These are phyloP conservation scores for Solanum hybrid DNA, from an alignment of 305 asterid species.

Conservation along the genomic window DNA sequence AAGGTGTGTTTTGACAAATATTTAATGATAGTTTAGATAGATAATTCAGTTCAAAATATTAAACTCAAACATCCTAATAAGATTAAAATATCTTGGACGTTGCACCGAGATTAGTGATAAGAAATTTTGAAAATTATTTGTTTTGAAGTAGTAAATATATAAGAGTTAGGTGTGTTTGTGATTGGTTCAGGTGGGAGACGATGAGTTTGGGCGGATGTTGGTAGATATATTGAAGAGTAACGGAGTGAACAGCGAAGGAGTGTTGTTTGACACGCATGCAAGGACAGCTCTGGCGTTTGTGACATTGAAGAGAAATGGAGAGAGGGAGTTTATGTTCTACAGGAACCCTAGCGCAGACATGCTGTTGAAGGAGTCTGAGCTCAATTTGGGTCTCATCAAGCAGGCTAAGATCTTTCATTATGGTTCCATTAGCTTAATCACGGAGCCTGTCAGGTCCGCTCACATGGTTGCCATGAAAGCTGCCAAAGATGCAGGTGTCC, in stretches of 20 bases:
- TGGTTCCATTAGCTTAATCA: slow-evolving; percentile 31
- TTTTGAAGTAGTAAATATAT: not conserved
- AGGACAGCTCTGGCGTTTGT: slow-evolving; percentile 44
- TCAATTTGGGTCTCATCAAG: slow-evolving; percentile 20
- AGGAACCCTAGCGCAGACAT: slow-evolving; percentile 37
- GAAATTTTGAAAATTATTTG: too few species aligned
- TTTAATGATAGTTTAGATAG: not conserved
- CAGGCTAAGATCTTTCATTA: slow-evolving; percentile 27
- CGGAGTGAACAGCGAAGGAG: slow-evolving; percentile 28
- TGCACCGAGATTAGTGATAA: too few species aligned
- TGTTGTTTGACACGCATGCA: slow-evolving; percentile 31
- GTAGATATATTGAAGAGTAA: slow-evolving; percentile 30
- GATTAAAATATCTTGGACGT: too few species aligned
- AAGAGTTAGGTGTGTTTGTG: not conserved
- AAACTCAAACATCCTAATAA: too few species aligned
- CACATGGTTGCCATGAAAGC: slow-evolving; percentile 31
- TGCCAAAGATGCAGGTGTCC: slow-evolving; percentile 32
- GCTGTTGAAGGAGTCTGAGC: slow-evolving; percentile 30
- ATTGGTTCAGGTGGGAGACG: slow-evolving; percentile 27
- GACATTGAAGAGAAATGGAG: slow-evolving; percentile 30
- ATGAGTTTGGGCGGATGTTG: slow-evolving; percentile 39
- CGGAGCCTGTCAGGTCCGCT: slow-evolving; percentile 26
- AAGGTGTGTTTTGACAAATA: not conserved
- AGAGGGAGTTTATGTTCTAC: slow-evolving; percentile 47
- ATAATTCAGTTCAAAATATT: not conserved